These are phyloP conservation scores for Phytophthora sansomeana DNA, from an alignment of 352 stramenopile species.

Conservation along the genomic window DNA sequence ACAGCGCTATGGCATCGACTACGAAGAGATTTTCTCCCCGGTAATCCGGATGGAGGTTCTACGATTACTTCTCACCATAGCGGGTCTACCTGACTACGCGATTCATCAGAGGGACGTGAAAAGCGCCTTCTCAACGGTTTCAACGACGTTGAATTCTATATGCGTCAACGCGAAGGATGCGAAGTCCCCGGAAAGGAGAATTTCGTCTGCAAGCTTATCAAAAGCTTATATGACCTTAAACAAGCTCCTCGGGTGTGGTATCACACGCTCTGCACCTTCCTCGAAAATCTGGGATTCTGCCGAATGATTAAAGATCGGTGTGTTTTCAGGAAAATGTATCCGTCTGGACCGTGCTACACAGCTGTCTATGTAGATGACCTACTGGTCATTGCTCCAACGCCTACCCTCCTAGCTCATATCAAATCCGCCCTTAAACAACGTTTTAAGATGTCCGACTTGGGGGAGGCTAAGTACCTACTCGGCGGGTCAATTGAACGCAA, in stretches of 20 bases:
- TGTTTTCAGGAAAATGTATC: conserved; percentile 17
- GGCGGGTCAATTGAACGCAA: conserved; percentile 17
- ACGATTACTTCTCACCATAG: conserved; percentile 15
- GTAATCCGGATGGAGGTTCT: conserved; percentile 12
- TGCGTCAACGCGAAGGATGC: conserved; percentile 12
- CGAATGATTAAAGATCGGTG: conserved; percentile 21
- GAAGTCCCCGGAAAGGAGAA: conserved; percentile 6
- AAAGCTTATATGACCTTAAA: conserved; percentile 24
- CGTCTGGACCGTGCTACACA: conserved; percentile 17
- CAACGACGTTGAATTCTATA: conserved; percentile 19
- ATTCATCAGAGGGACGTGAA: conserved; percentile 29
- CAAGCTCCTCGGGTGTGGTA: conserved; percentile 23
- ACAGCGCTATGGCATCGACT: conserved; percentile 3
- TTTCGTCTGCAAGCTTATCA: conserved; percentile 11
- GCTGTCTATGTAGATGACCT: conserved; percentile 21
- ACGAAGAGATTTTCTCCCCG: conserved; percentile 9
- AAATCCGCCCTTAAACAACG: conserved; percentile 19
- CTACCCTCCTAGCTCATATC: background rate
- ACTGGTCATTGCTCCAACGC: conserved; percentile 18
- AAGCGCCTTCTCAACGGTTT: conserved; percentile 23
- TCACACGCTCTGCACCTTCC: conserved; percentile 12
- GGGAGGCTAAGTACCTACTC: conserved; percentile 16
- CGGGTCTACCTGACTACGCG: conserved; percentile 10
- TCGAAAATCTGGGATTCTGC: conserved; percentile 7
- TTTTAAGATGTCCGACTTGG: conserved; percentile 19